A percentile compares a stretch with the other conserved stretches of the same genome.
These are phyloP conservation scores for Colletotrichum zoysiae DNA, from an alignment of 2,329 filamentous ascomycete species.

Conservation along the genomic window DNA sequence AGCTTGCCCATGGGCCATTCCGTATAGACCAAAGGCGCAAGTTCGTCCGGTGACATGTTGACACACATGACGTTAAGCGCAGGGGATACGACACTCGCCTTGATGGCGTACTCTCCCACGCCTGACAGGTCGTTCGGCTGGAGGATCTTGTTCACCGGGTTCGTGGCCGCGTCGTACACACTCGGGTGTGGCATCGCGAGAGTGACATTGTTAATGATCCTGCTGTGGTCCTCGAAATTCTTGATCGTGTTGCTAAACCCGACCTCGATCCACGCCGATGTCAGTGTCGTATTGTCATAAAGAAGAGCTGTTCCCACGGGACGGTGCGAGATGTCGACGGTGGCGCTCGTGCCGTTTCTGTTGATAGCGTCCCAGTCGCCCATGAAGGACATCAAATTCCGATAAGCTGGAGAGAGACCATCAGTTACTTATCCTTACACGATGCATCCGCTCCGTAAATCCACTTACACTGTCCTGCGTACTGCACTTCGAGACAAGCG, in stretches of 20 bases:
- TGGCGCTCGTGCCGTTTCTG: conserved; percentile 56
- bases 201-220: conserved; percentile 81
- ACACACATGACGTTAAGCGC: conserved; percentile 80
- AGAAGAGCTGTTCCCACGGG: conserved; percentile 73
- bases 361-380: conserved; percentile 65
- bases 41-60: conserved; percentile 70
- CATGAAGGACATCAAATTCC: conserved; percentile 76
- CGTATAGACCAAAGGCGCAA: conserved; percentile 74
- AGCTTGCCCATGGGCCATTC: conserved; percentile 64
- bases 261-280: conserved; percentile 75
- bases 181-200: conserved; percentile 82
- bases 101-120: conserved; percentile 76
- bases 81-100: conserved; percentile 78
- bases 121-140: conserved; percentile 76
- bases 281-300: conserved; percentile 79
- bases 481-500: conserved; percentile 77
- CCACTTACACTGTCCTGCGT: conserved; percentile 70
- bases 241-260: conserved; percentile 64
- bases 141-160: conserved; percentile 73
- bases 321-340: conserved; percentile 59
- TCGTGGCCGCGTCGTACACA: conserved; percentile 73
- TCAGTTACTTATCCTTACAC: neutral
- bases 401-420: conserved; percentile 61
- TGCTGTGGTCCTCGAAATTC: conserved; percentile 61
- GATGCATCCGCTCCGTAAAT: neutral